These are phyloP conservation scores for Solanum paucissectum DNA, from an alignment of 257 asterid species.

Conservation along the genomic window DNA sequence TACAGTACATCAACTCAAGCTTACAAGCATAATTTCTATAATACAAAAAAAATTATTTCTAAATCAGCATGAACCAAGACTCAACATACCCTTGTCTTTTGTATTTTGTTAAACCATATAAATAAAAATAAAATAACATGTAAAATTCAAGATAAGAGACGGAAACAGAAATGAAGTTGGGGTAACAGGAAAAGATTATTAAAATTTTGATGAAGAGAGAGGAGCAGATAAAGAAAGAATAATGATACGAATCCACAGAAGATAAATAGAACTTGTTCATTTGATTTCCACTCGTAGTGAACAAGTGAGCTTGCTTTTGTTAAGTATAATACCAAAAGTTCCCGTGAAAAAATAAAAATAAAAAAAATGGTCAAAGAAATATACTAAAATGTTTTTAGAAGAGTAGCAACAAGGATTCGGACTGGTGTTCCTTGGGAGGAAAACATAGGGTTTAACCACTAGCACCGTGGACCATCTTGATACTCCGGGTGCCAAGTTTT, in stretches of 20 bases:
- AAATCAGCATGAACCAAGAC: background rate
- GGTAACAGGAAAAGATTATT: background rate
- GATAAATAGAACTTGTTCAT: background rate
- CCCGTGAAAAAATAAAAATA: background rate
- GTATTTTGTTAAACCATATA: background rate
- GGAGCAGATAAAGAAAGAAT: background rate
- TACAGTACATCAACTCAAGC: background rate
- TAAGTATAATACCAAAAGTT: background rate
- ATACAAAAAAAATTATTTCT: background rate
- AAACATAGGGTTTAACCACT: background rate
- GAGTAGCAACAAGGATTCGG: background rate
- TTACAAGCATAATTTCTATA: background rate
- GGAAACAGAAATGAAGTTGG: background rate
- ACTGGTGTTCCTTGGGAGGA: background rate
- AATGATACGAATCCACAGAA: background rate
- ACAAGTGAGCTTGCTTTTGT: background rate
- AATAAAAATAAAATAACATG: background rate
- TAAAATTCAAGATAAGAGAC: background rate
- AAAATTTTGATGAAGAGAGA: background rate
- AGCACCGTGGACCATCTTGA: background rate
- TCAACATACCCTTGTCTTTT: background rate
- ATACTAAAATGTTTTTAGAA: background rate
- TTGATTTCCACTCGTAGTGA: background rate
- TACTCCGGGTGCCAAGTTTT: background rate
- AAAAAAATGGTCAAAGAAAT: background rate